A percentile compares a stretch with the other conserved stretches of the same genome.
Conservation (phyloP, 192 early-diverging fungal genomes). For the Umbelopsis sp. region DNA sequence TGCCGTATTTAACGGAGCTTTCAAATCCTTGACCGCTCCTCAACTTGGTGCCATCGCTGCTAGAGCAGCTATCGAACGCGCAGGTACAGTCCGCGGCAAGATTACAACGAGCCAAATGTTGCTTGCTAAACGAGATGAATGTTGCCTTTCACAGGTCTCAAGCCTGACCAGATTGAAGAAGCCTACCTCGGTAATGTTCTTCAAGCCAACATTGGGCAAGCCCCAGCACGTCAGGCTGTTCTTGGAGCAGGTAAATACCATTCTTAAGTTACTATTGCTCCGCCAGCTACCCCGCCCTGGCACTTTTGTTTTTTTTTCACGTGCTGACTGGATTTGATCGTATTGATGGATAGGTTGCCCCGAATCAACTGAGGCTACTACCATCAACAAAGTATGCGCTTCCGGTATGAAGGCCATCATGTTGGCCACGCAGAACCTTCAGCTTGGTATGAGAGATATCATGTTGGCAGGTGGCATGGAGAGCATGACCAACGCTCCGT, state of each 20-base stretch:
- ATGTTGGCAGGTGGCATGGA: conserved; percentile 97
- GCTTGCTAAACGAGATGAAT: background rate
- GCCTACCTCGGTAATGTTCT: conserved; percentile 97
- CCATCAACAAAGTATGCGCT: conserved; percentile 99
- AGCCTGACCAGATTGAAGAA: conserved; percentile 86
- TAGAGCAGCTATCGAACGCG: conserved; percentile 79
- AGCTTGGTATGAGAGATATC: conserved; percentile 73
- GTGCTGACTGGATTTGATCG: background rate
- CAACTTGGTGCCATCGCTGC: conserved; percentile 88
- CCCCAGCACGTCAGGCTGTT: conserved; percentile 91
- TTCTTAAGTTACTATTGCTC: background rate
- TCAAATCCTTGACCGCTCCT: conserved; percentile 81
- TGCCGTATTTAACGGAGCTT: conserved; percentile 86
- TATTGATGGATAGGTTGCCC: conserved; percentile 49
- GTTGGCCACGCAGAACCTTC: conserved; percentile 85
- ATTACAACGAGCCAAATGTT: background rate
- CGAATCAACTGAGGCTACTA: conserved; percentile 87
- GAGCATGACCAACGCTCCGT: conserved; percentile 95
- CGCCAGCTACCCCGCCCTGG: background rate
- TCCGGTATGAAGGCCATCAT: conserved; percentile 98
- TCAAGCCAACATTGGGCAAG: conserved; percentile 85
- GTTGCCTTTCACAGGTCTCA: conserved; percentile 51
- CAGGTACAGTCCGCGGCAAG: conserved; percentile 54
- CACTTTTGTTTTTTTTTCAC: background rate
- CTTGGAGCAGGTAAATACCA: conserved; percentile 66